These are phyloP conservation scores for Colletotrichum australisinense DNA, from an alignment of 2,329 filamentous ascomycete species.

Conservation along the genomic window DNA sequence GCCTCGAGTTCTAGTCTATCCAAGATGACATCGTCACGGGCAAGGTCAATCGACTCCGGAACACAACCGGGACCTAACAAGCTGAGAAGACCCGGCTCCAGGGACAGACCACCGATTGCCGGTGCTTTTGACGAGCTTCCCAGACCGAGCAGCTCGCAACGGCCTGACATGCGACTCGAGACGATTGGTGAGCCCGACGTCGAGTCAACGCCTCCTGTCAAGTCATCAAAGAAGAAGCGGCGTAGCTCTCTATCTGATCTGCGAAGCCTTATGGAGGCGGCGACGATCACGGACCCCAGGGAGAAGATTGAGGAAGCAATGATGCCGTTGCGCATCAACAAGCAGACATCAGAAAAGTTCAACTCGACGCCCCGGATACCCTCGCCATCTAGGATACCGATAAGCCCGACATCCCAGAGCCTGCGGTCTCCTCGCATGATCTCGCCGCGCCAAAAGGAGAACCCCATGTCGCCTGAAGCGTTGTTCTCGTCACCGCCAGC, in stretches of 20 bases:
- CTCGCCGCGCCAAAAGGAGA: constrained; percentile 57
- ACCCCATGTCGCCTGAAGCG: constrained; percentile 41
- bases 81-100: constrained; percentile 63
- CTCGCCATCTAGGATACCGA: constrained; percentile 62
- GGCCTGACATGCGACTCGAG: constrained; percentile 65
- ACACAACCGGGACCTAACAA: constrained; percentile 59
- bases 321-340: constrained; percentile 63
- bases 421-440: constrained; percentile 51
- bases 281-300: constrained; percentile 60
- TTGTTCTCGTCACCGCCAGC: constrained; percentile 22
- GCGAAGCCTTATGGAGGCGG: constrained; percentile 73
- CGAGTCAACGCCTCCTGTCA: constrained; percentile 41
- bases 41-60: constrained; percentile 82
- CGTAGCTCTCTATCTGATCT: constrained; percentile 93
- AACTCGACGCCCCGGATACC: constrained; percentile 62
- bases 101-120: constrained; percentile 70
- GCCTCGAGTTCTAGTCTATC: constrained; percentile 72
- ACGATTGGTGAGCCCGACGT: constrained; percentile 70
- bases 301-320: constrained; percentile 49
- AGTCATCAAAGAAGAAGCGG: constrained; percentile 78
- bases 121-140: constrained; percentile 71
- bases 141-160: constrained; percentile 68
- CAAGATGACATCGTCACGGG: constrained; percentile 72
- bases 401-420: constrained; percentile 57
- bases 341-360: constrained; percentile 67